phyloP scores from a whole-genome alignment of 2,329 filamentous ascomycete species.

The Sporothrix curviconia region DNA sequence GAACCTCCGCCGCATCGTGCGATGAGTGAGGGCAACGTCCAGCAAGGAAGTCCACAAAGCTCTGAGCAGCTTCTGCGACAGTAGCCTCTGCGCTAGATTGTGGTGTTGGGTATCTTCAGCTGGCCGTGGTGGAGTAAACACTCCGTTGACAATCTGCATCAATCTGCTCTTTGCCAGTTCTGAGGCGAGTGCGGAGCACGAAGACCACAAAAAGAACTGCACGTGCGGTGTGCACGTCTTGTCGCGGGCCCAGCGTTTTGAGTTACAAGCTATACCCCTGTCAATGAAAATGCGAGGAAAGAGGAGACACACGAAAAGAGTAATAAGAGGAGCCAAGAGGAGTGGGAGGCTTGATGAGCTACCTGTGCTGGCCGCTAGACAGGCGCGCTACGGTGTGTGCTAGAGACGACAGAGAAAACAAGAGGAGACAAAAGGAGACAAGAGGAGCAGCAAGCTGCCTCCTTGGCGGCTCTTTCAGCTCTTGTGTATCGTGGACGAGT shows the following conservation, averaged over 20 bases:
- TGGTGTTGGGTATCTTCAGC: too few relatives aligned
- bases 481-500: background rate
- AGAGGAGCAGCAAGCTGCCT: background rate
- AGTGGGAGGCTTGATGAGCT: background rate
- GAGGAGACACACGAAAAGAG: background rate
- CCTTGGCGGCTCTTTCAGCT: background rate
- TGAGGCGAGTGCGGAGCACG: too few relatives aligned
- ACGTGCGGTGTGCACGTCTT: too few relatives aligned
- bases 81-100: background rate
- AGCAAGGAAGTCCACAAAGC: background rate
- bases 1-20: background rate
- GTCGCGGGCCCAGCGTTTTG: background rate
- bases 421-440: too few relatives aligned
- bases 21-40: background rate
- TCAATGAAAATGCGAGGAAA: background rate
- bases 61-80: slow-evolving; percentile 1
- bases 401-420: too few relatives aligned
- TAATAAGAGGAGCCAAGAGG: background rate
- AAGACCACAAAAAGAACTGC: too few relatives aligned
- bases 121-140: background rate
- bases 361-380: background rate
- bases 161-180: too few relatives aligned
- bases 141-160: too few relatives aligned
- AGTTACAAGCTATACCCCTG: slow-evolving; percentile 7
- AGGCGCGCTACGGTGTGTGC: slow-evolving; percentile 6